A percentile compares a stretch with the other conserved stretches of the same genome.
phyloP scores from a whole-genome alignment of 768 basidiomycete species.

The Pisolithus orientalis region DNA sequence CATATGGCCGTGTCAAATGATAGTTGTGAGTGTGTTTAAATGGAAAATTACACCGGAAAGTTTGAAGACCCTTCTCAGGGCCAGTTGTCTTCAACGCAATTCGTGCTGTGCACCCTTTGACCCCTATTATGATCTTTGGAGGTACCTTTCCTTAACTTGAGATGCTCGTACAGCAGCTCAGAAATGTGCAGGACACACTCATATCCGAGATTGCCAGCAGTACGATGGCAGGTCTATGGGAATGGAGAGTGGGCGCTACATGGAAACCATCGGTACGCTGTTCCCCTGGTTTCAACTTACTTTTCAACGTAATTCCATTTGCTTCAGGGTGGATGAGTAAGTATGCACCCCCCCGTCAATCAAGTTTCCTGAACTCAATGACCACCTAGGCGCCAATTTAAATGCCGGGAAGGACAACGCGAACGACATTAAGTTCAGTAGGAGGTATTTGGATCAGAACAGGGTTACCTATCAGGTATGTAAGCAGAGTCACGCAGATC shows the following conservation, averaged over 20 bases:
- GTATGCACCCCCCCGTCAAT: conserved; percentile 7
- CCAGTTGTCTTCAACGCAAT: conserved; percentile 67
- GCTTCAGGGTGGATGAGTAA: conserved; percentile 55
- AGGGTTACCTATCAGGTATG: conserved; percentile 65
- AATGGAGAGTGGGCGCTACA: conserved; percentile 80
- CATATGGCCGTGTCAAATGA: conserved; percentile 79
- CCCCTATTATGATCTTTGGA: conserved; percentile 81
- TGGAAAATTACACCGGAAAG: background rate
- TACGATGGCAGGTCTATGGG: conserved; percentile 68
- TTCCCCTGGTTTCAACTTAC: background rate
- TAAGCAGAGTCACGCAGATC: background rate
- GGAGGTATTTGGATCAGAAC: conserved; percentile 78
- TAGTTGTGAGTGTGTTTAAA: conserved; percentile 41
- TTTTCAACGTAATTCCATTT: background rate
- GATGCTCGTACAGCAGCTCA: background rate
- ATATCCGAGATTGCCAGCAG: conserved; percentile 74
- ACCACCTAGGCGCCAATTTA: conserved; percentile 40
- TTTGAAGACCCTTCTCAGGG: conserved; percentile 40
- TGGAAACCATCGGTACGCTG: conserved; percentile 80
- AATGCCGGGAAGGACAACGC: conserved; percentile 30
- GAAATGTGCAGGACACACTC: conserved; percentile 48
- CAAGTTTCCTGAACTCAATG: background rate
- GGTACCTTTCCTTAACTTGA: conserved; percentile 31
- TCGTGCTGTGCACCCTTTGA: conserved; percentile 59
- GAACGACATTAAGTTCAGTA: conserved; percentile 53